A percentile compares a stretch with the other conserved stretches of the same genome.
phyloP scores from a whole-genome alignment of 2,329 filamentous ascomycete species.

The Tolypocladium sp. region DNA sequence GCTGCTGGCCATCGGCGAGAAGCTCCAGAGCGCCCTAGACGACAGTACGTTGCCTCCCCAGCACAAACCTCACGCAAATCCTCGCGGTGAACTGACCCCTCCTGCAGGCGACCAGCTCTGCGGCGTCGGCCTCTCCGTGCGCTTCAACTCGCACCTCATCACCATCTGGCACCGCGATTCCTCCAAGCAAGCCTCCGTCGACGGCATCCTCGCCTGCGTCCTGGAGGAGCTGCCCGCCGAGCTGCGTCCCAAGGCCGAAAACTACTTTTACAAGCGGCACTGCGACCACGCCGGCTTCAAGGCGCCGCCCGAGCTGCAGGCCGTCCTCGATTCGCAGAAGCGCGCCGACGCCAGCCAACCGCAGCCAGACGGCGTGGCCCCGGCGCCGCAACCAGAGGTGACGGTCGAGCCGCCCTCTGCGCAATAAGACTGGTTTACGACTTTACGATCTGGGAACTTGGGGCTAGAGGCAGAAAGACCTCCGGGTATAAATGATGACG shows the following conservation, averaged over 20 bases:
- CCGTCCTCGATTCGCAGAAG: constrained; percentile 47
- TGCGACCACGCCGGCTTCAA: constrained; percentile 79
- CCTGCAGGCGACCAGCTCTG: constrained; percentile 71
- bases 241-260: constrained; percentile 59
- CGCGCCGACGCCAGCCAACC: constrained; percentile 27
- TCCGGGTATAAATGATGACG: not conserved
- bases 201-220: constrained; percentile 63
- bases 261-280: constrained; percentile 84
- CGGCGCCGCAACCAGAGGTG: constrained; percentile 13
- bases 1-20: constrained; percentile 74
- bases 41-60: constrained; percentile 40
- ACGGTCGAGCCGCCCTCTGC: constrained; percentile 13
- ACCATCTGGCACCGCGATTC: constrained; percentile 90
- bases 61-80: not conserved
- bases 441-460: not conserved
- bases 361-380: constrained; percentile 11
- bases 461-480: not conserved
- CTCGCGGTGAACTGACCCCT: not conserved
- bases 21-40: constrained; percentile 64
- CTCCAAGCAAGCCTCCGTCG: constrained; percentile 68
- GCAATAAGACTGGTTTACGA: constrained; percentile 9
- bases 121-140: constrained; percentile 76
- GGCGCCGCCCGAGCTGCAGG: constrained; percentile 48
- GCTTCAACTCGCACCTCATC: constrained; percentile 83
- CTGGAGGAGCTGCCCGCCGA: constrained; percentile 65